phyloP scores from a whole-genome alignment of 2,329 filamentous ascomycete genomes.

The Rachicladosporium sp. region DNA sequence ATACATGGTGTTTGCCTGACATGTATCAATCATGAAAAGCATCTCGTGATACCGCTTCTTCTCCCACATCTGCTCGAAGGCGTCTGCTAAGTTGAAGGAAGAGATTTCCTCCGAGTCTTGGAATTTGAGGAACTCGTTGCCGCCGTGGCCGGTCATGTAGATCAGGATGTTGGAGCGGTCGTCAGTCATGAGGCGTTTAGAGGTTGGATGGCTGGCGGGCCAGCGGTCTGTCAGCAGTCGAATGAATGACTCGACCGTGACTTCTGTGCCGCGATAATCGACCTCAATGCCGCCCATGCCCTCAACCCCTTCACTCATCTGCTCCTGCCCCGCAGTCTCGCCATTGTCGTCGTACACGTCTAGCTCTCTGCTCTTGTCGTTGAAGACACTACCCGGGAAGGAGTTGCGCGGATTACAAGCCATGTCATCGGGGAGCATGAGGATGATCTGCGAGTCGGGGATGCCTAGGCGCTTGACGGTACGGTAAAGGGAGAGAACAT shows the following conservation, averaged over 20 bases:
- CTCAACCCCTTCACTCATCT: not conserved
- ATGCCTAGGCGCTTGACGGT: constrained; percentile 97
- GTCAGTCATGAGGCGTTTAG: constrained; percentile 86
- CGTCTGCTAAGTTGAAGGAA: constrained; percentile 88
- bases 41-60: constrained; percentile 98
- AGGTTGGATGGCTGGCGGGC: constrained; percentile 85
- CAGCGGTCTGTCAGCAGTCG: constrained; percentile 87
- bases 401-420: constrained; percentile 97
- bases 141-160: constrained; percentile 98
- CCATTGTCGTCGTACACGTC: constrained; percentile 77
- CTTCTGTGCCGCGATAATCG: constrained; percentile 94
- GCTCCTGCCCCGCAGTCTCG: constrained; percentile 10
- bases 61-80: constrained; percentile 99
- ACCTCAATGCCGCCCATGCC: constrained; percentile 61
- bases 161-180: constrained; percentile 94
- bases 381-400: constrained; percentile 95
- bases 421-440: constrained; percentile 99
- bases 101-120: constrained; percentile 97
- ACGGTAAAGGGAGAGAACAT: constrained; percentile 92
- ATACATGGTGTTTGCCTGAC: constrained; percentile 99
- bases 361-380: constrained; percentile 88
- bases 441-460: constrained; percentile 95
- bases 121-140: constrained; percentile 96
- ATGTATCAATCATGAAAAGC: constrained; percentile 99
- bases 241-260: constrained; percentile 98